These are phyloP conservation scores for Acacia crassicarpa DNA, from an alignment of 306 rosid genomes.

Conservation along the genomic window DNA sequence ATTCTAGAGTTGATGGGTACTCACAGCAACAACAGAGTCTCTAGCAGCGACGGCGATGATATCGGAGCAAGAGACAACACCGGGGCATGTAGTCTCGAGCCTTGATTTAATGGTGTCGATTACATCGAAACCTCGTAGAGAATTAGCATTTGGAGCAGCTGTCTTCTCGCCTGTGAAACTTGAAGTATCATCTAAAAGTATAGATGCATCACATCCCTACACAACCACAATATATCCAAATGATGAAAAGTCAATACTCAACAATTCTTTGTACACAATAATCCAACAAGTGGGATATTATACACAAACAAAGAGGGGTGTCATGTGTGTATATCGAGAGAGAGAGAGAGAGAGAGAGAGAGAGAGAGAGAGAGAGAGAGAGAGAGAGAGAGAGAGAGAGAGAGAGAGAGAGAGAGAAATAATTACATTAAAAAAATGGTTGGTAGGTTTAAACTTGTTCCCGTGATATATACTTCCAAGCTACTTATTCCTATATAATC, in stretches of 20 bases:
- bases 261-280: background rate
- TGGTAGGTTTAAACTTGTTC: background rate
- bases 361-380: too few relatives aligned
- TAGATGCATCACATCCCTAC: conserved; percentile 11
- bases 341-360: too few relatives aligned
- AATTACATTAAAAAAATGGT: too few relatives aligned
- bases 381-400: too few relatives aligned
- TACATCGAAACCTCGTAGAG: conserved; percentile 57
- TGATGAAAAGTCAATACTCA: too few relatives aligned
- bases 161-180: conserved; percentile 62
- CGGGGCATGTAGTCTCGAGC: conserved; percentile 46
- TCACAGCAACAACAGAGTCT: conserved; percentile 62
- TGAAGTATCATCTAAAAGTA: conserved; percentile 61
- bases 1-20: background rate
- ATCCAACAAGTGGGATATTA: background rate
- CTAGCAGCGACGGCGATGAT: conserved; percentile 62
- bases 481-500: background rate
- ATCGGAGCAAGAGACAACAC: conserved; percentile 69
- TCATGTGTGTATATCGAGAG: too few relatives aligned
- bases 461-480: background rate
- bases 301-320: background rate
- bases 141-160: conserved; percentile 50
- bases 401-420: too few relatives aligned
- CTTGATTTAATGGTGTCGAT: conserved; percentile 54
- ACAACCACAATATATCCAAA: background rate